phyloP scores from a whole-genome alignment of 78 protist species.

The Dictyostelium discoideum region DNA sequence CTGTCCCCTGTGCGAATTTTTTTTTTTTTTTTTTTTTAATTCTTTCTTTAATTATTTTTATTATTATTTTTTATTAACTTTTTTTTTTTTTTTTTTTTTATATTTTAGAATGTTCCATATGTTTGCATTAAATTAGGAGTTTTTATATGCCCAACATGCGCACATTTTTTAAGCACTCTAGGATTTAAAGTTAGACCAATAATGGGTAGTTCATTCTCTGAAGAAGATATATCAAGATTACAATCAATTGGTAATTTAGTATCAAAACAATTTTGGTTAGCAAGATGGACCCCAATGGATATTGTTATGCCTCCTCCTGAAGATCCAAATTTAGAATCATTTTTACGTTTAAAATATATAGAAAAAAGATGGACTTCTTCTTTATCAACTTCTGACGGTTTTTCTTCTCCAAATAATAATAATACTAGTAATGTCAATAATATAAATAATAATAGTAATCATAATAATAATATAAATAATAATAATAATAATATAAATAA shows the following conservation, averaged over 20 bases:
- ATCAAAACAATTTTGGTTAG: constrained; percentile 78
- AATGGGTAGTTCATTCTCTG: constrained; percentile 53
- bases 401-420: background rate
- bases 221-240: constrained; percentile 60
- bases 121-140: constrained; percentile 66
- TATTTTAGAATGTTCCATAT: constrained; percentile 67
- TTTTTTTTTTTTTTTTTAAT: background rate
- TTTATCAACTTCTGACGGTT: constrained; percentile 25
- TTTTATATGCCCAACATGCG: constrained; percentile 77
- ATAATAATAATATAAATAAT: background rate
- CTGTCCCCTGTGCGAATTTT: background rate
- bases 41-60: too few species aligned
- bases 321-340: constrained; percentile 52
- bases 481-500: background rate
- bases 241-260: constrained; percentile 75
- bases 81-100: background rate
- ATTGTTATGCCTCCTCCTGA: constrained; percentile 61
- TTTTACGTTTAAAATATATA: constrained; percentile 63
- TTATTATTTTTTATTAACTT: background rate
- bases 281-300: constrained; percentile 61
- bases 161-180: constrained; percentile 35
- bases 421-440: constrained; percentile 19
- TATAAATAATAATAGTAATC: background rate
- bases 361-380: constrained; percentile 69
- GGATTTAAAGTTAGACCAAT: constrained; percentile 76